Conservation (phyloP, 129 eudicot genomes). For the Arctium minus region DNA sequence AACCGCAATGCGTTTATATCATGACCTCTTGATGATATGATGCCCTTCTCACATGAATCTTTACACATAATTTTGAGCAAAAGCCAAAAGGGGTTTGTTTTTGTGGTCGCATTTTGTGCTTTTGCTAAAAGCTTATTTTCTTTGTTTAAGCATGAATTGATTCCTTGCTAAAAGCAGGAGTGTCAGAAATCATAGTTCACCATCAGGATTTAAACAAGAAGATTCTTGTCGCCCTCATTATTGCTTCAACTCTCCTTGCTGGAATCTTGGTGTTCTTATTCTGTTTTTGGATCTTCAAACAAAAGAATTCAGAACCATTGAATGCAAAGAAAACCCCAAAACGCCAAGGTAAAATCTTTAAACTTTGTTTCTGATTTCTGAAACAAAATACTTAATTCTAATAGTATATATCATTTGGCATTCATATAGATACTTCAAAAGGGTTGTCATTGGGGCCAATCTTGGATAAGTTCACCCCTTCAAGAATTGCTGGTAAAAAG, state of each 20-base stretch:
- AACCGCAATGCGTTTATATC: not conserved
- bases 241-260: constrained; percentile 72
- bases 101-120: not conserved
- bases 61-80: constrained; percentile 2
- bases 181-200: constrained; percentile 50
- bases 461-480: constrained; percentile 54
- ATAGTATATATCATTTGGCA: not conserved
- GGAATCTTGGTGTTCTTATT: constrained; percentile 55
- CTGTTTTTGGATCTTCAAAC: constrained; percentile 65
- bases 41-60: not conserved
- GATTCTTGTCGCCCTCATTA: constrained; percentile 68
- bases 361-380: not conserved
- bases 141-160: not conserved
- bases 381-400: not conserved
- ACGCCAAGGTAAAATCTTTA: constrained; percentile 37
- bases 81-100: constrained; percentile 12
- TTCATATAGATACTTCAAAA: constrained; percentile 52
- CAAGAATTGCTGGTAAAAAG: constrained; percentile 62
- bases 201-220: constrained; percentile 66
- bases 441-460: constrained; percentile 65
- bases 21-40: not conserved
- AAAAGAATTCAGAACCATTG: constrained; percentile 42
- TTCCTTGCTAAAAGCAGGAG: constrained; percentile 37
- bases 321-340: constrained; percentile 26
- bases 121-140: constrained; percentile 14